phyloP scores from a whole-genome alignment of 2,329 filamentous ascomycete species.

The Penicillium capsulatum region DNA sequence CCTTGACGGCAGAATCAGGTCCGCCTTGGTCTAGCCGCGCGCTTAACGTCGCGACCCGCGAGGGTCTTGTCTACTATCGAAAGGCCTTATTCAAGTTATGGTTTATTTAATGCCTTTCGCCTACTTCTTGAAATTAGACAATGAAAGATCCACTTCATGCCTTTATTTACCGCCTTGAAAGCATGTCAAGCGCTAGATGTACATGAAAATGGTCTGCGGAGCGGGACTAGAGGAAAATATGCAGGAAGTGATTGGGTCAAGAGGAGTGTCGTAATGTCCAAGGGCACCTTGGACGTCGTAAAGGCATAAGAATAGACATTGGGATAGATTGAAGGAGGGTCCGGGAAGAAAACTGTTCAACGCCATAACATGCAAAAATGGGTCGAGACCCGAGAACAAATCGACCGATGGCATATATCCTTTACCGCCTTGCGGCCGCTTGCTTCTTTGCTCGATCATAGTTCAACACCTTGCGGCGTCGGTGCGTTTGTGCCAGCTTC shows the following conservation, averaged over 20 bases:
- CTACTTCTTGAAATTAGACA: too few relatives aligned
- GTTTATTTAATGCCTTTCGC: too few relatives aligned
- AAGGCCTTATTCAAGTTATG: too few relatives aligned
- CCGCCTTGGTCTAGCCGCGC: conserved; percentile 23
- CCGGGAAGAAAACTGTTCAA: conserved; percentile 6
- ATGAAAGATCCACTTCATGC: not conserved
- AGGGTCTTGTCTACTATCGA: not conserved
- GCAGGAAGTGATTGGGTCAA: not conserved
- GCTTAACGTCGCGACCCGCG: conserved; percentile 9
- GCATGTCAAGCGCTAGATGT: not conserved
- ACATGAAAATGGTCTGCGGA: not conserved
- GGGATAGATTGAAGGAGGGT: conserved; percentile 9
- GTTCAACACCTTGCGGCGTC: conserved; percentile 45
- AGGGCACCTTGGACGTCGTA: conserved; percentile 16
- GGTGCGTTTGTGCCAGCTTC: conserved; percentile 46
- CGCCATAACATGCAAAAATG: conserved; percentile 19
- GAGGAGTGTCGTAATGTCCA: conserved; percentile 2
- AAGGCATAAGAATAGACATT: conserved; percentile 14
- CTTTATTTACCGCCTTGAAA: not conserved
- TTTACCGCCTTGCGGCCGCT: conserved; percentile 21
- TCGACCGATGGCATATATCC: not conserved
- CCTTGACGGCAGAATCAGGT: conserved; percentile 24
- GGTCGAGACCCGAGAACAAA: too few relatives aligned
- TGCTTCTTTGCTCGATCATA: conserved; percentile 43
- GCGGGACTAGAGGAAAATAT: too few relatives aligned